Evolutionary conservation across 1,139 yeast species (phyloP), one percentile per base, ranked within the genome.

Genomic region (Yamadazyma epiphylla): DNA sequence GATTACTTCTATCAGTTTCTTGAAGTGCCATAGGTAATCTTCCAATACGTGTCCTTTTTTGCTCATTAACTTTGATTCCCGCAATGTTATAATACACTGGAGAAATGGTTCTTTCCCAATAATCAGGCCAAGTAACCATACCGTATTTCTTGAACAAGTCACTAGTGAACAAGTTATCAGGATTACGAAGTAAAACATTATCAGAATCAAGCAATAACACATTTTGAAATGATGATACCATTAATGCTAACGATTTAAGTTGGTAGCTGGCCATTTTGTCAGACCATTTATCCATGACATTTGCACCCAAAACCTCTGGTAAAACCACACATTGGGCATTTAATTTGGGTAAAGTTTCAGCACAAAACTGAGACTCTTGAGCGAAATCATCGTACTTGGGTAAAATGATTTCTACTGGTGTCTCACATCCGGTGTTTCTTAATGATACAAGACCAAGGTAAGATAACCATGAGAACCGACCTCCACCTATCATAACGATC

Each of bases 51-150:
- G 47, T 49, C 31, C 63, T 41, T 28, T 48, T 49, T 5, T 25
- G 16, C 17, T 54, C 57, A 36, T 57, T 48, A 2, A 59, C 57
- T 14, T 41, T 46, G 5, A 73, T 55, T 5, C 70, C 80, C 1
- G 87, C 85, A 36, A 84, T 71, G 9, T 77, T 74, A 52, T 80
- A 84, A 49, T 66, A 85, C 22, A 56, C 57, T 4, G 94, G 94
- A 5, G 81, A 71, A 2, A 83, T 78, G 1, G 86, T 73, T 42
- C 94, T 66, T 43, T 72, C 68, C 94, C 94, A 85, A 51, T 76
- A 84, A 54, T 85, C 94, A 4, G 94, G 91, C 89, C 94, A 84
- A 17, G 81, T 60, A 4, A 84, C 70, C 58, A 81, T 65, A 2
- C 91, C 89, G 29, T 65, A 55, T 13, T 65, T 47, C 24, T 54